A percentile compares a stretch with the other conserved stretches of the same genome.
Conservation (phyloP, 164 flowering plant genomes). For the Sedum album region DNA sequence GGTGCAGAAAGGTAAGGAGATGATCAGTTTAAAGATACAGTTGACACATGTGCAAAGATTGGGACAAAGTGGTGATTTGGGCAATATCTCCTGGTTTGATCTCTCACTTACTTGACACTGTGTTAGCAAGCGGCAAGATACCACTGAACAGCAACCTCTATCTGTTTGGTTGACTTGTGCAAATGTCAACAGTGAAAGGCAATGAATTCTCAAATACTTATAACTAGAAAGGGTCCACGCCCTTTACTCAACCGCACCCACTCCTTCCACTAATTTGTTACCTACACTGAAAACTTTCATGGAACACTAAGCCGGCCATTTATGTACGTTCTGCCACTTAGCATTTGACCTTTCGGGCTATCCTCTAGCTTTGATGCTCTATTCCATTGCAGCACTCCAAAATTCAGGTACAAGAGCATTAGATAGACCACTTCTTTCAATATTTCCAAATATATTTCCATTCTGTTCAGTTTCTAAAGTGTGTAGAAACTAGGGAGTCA, state of each 20-base stretch:
- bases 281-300: background rate
- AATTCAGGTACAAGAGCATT: background rate
- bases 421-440: background rate
- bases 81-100: background rate
- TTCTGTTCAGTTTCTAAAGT: no score
- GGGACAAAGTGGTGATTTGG: background rate
- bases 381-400: background rate
- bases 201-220: background rate
- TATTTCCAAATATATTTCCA: no score
- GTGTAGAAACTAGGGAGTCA: no score
- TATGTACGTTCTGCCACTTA: background rate
- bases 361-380: background rate
- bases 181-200: background rate
- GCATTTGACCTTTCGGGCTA: background rate
- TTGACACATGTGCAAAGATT: no score
- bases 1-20: background rate
- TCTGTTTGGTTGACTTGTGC: background rate
- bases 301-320: no score
- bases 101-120: background rate
- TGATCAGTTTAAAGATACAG: background rate
- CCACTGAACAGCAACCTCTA: background rate
- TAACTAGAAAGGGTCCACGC: conserved; percentile 1
- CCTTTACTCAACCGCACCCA: background rate
- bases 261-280: background rate
- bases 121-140: background rate